A percentile compares a stretch with the other conserved stretches of the same genome.
Evolutionary conservation across 2,329 filamentous ascomycete genomes (phyloP).

Genomic region (Colletotrichum tamarilloi): DNA sequence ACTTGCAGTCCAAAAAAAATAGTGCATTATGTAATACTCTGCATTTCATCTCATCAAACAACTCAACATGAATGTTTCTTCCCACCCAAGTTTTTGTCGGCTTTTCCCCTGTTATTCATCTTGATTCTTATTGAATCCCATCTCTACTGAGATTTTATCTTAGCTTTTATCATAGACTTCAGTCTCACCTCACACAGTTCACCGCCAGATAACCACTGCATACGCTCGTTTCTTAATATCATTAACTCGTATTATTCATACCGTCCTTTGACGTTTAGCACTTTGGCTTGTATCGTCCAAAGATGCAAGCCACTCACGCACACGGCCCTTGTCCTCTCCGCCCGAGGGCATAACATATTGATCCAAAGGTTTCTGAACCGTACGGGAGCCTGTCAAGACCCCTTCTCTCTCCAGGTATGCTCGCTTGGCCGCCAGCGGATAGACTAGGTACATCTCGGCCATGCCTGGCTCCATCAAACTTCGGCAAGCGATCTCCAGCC

Average conservation of each 20-base stretch:
- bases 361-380: background rate
- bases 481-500: no score
- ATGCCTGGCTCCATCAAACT: no score
- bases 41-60: background rate
- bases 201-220: background rate
- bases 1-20: background rate
- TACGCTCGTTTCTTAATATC: no score
- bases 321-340: background rate
- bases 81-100: background rate
- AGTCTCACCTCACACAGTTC: background rate
- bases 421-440: background rate
- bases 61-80: background rate
- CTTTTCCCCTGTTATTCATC: background rate
- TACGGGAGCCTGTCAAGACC: background rate
- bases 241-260: background rate
- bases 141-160: no score
- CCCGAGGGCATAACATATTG: background rate
- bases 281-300: background rate
- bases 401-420: background rate
- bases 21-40: conserved; percentile 14
- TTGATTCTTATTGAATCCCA: background rate
- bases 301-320: background rate
- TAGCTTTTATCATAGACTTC: no score
- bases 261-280: background rate
- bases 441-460: background rate